A percentile compares a stretch with the other conserved stretches of the same genome.
Evolutionary conservation across 441 rosid species (phyloP).

Genomic region (Omphalea diandra): DNA sequence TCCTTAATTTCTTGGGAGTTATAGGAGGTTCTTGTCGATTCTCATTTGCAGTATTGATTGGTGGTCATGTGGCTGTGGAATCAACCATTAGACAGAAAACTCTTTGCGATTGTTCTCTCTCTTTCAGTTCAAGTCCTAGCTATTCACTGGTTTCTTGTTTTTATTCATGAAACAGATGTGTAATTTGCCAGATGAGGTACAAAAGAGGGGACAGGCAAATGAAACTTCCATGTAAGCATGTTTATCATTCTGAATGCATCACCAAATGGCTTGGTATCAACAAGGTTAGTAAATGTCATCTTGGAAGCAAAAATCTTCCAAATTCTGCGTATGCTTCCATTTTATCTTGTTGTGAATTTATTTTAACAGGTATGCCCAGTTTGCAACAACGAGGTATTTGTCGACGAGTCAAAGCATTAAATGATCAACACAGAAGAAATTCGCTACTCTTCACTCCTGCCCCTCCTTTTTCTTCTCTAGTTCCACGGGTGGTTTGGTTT

Average conservation of each 20-base stretch:
- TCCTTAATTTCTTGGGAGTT: not conserved
- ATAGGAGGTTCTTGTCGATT: no score
- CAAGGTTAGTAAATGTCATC: slow-evolving; percentile 40
- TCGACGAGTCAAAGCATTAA: slow-evolving; percentile 40
- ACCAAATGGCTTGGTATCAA: slow-evolving; percentile 71
- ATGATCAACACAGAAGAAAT: slow-evolving; percentile 16
- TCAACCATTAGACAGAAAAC: no score
- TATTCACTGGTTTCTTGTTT: not conserved
- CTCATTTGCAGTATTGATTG: no score
- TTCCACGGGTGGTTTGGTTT: slow-evolving; percentile 18
- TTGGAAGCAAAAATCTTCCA: not conserved
- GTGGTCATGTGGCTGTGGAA: no score
- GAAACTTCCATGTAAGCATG: slow-evolving; percentile 60
- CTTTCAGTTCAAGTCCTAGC: not conserved
- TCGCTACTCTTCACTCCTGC: slow-evolving; percentile 1
- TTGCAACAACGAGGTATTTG: slow-evolving; percentile 62
- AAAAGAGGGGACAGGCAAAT: slow-evolving; percentile 59
- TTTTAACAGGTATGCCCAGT: slow-evolving; percentile 64
- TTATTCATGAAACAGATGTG: slow-evolving; percentile 46
- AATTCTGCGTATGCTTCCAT: slow-evolving; percentile 5
- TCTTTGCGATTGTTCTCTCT: not conserved
- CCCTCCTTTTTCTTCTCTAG: slow-evolving; percentile 1
- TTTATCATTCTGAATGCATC: slow-evolving; percentile 57
- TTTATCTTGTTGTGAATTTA: slow-evolving; percentile 10
- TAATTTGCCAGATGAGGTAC: slow-evolving; percentile 75